Conservation (phyloP, 352 stramenopile genomes). For the Peronosclerospora sorghi region DNA sequence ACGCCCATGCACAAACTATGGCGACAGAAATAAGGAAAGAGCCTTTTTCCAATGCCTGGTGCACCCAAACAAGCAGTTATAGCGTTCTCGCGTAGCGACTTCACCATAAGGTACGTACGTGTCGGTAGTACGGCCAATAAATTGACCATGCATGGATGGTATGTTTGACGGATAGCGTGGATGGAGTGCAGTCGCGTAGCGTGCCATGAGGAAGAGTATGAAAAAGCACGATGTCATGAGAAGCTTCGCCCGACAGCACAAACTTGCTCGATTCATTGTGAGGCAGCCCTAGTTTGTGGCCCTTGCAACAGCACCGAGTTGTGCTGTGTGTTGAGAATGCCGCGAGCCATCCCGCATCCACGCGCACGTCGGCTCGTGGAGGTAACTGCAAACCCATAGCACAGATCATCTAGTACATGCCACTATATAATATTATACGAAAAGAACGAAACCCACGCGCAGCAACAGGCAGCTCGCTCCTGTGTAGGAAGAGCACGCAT, state of each 20-base stretch:
- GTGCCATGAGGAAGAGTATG: slow-evolving; percentile 47
- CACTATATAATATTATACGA: background rate
- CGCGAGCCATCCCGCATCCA: slow-evolving; percentile 55
- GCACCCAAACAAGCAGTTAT: slow-evolving; percentile 65
- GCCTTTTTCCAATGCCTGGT: slow-evolving; percentile 71
- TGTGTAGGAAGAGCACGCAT: slow-evolving; percentile 54
- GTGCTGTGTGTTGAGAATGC: slow-evolving; percentile 58
- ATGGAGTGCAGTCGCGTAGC: slow-evolving; percentile 52
- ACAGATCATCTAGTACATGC: background rate
- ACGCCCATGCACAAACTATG: slow-evolving; percentile 67
- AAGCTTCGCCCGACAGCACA: slow-evolving; percentile 35
- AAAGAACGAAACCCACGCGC: slow-evolving; percentile 41
- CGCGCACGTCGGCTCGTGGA: slow-evolving; percentile 56
- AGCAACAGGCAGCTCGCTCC: slow-evolving; percentile 59
- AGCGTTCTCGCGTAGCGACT: slow-evolving; percentile 57
- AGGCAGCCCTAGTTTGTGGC: slow-evolving; percentile 46
- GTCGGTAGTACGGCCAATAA: slow-evolving; percentile 71
- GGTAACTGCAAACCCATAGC: slow-evolving; percentile 27
- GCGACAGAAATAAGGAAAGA: slow-evolving; percentile 73
- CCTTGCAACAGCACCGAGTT: slow-evolving; percentile 69
- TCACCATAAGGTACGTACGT: slow-evolving; percentile 73
- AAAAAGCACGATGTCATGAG: slow-evolving; percentile 67
- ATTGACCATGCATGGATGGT: slow-evolving; percentile 75
- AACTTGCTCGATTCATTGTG: slow-evolving; percentile 83
- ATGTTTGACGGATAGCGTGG: slow-evolving; percentile 62